Evolutionary conservation across 805 yeast genomes (phyloP), one percentile per base, ranked within the genome.

Genomic region (Zygoascus biomembranicola): DNA sequence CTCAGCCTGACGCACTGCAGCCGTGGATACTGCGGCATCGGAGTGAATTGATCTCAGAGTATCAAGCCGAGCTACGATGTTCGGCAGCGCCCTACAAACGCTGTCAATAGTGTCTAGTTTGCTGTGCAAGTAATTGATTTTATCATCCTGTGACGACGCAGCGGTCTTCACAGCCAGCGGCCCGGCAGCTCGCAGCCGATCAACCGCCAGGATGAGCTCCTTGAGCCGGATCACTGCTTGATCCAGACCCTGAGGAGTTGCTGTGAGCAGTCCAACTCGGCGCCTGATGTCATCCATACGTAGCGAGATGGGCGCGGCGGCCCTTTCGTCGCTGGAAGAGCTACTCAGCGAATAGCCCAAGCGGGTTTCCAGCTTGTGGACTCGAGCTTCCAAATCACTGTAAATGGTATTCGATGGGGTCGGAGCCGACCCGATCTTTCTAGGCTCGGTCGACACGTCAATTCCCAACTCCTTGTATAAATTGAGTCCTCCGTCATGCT

Each of bases 341-440:
- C 16, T 23, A 14, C 13, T 23, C 35, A 50, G 16, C 5, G 49
- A 20, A 11, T 20, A 8, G 31, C 60, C 60, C 9, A 57, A 8
- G 13, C 32, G 28, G 10, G 47, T 23, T 39, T 59, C 61, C 57
- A 73, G 52, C 63, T 60, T 32, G 67, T 66, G 5, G 56, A 65
- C 35, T 61, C 74, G 19, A 42, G 20, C 8, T 48, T 60, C 45
- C 54, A 64, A 52, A 61, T 63, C 55, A 18, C 50, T 46, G 44
- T 18, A 19, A 18, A n/a, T 18, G 4, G 20, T 14, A 57, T 26
- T 32, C 32, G 26, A 14, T 43, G 31, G 11, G 47, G 32, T 28
- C 14, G 13, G 23, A 2, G 18, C 10, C 11, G 5, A 13, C 16
- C 18, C 26, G n/a, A 8, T 32, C 32, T 5, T 18, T 13, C 18